Conservation (phyloP, 23 red algal genomes). For the Chondrus crispus region DNA sequence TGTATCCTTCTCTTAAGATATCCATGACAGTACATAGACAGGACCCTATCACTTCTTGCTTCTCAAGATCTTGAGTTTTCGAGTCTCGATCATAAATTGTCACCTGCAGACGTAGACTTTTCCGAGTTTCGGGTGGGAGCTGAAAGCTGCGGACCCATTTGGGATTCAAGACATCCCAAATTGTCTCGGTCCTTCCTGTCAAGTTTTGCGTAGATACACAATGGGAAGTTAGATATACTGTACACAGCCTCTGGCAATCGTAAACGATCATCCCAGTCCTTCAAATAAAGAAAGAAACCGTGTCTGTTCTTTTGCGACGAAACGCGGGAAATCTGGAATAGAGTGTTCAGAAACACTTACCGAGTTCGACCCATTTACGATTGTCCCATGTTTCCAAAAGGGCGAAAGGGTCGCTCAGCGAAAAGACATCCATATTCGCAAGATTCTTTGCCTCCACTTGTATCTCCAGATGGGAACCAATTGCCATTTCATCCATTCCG, state of each 20-base stretch:
- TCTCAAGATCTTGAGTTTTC: constrained; percentile 60
- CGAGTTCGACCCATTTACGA: constrained; percentile 49
- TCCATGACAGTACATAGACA: constrained; percentile 47
- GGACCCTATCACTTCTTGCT: constrained; percentile 68
- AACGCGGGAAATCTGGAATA: background rate
- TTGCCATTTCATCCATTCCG: background rate
- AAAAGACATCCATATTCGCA: constrained; percentile 74
- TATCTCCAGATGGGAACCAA: constrained; percentile 50
- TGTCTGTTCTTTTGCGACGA: background rate
- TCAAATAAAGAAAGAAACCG: background rate
- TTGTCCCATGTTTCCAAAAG: constrained; percentile 24
- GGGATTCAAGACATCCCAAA: constrained; percentile 78
- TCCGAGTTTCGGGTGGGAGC: constrained; percentile 42
- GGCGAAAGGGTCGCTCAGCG: constrained; percentile 58
- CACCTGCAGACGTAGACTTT: constrained; percentile 8
- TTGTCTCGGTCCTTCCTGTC: constrained; percentile 67
- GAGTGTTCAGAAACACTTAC: background rate
- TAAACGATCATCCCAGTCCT: background rate
- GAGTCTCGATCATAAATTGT: constrained; percentile 74
- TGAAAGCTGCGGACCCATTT: constrained; percentile 68
- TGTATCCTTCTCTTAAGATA: constrained; percentile 42
- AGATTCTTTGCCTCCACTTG: constrained; percentile 58
- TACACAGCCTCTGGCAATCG: background rate
- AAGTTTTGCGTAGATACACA: background rate
- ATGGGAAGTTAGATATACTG: background rate